Conservation (phyloP, 345 rosid species). For the Pugionium cornutum region DNA sequence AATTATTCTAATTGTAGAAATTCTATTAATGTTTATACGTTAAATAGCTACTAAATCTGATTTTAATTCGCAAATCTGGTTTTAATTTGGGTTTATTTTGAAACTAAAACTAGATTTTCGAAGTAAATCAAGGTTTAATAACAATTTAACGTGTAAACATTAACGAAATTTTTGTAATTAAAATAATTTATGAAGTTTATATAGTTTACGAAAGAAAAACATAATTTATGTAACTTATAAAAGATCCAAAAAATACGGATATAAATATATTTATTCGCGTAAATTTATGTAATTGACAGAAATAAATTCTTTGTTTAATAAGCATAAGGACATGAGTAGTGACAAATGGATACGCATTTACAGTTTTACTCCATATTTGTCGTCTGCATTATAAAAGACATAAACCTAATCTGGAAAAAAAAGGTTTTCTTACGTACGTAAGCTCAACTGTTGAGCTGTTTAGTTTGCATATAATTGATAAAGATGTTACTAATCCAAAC, state of each 20-base stretch:
- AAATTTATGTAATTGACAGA: background rate
- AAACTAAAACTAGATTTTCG: no score
- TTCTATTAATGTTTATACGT: no score
- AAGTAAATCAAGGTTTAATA: no score
- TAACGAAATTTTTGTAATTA: no score
- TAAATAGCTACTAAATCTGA: no score
- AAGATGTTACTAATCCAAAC: conserved; percentile 3
- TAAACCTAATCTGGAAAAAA: conserved; percentile 13
- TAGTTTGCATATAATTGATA: conserved; percentile 6
- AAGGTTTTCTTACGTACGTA: background rate
- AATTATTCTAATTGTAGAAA: no score
- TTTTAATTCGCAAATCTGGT: no score
- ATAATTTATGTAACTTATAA: conserved; percentile 4
- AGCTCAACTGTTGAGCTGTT: conserved; percentile 2
- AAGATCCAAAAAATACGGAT: background rate
- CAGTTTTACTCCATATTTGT: conserved; percentile 34
- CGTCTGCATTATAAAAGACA: conserved; percentile 28
- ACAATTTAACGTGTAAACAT: no score
- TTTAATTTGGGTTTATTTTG: no score
- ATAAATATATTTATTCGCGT: background rate
- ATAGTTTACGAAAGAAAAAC: no score
- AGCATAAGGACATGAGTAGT: conserved; percentile 36
- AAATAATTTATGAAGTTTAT: no score
- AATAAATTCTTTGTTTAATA: no score
- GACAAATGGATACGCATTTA: conserved; percentile 39